Percentiles rank a stretch among this genome's conserved stretches.
Evolutionary conservation across 1,139 yeast genomes (phyloP).

Genomic region (Saccharomyces hybrid): DNA sequence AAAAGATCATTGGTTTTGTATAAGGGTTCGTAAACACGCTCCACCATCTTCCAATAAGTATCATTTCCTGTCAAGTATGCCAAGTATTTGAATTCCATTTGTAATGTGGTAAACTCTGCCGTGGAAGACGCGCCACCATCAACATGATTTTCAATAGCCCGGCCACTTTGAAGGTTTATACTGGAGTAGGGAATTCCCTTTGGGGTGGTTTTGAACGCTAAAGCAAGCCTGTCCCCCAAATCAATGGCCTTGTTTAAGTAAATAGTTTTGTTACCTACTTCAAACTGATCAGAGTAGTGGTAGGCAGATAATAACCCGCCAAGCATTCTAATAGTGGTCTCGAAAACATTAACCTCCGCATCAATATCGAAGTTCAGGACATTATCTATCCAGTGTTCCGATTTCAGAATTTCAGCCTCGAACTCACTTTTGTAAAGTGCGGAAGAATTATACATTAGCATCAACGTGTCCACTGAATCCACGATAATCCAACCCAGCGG

Average conservation of each 20-base stretch:
- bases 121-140: slow-evolving; percentile 74
- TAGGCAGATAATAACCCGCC: slow-evolving; percentile 81
- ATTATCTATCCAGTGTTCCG: slow-evolving; percentile 72
- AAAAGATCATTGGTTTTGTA: slow-evolving; percentile 34
- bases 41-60: slow-evolving; percentile 71
- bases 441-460: slow-evolving; percentile 68
- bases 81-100: slow-evolving; percentile 79
- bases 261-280: slow-evolving; percentile 35
- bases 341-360: slow-evolving; percentile 72
- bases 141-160: slow-evolving; percentile 53
- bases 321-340: slow-evolving; percentile 66
- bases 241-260: slow-evolving; percentile 74
- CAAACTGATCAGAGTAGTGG: slow-evolving; percentile 52
- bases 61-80: slow-evolving; percentile 73
- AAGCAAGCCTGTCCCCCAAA: slow-evolving; percentile 51
- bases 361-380: slow-evolving; percentile 56
- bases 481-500: slow-evolving; percentile 96
- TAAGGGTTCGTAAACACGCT: slow-evolving; percentile 59
- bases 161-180: slow-evolving; percentile 59
- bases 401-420: slow-evolving; percentile 5
- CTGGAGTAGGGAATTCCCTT: slow-evolving; percentile 73
- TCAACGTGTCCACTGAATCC: slow-evolving; percentile 78
- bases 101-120: slow-evolving; percentile 85
- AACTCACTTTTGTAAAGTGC: slow-evolving; percentile 41
- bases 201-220: slow-evolving; percentile 51